Conservation (phyloP, 768 basidiomycete genomes). For the Termitomyces sp. region DNA sequence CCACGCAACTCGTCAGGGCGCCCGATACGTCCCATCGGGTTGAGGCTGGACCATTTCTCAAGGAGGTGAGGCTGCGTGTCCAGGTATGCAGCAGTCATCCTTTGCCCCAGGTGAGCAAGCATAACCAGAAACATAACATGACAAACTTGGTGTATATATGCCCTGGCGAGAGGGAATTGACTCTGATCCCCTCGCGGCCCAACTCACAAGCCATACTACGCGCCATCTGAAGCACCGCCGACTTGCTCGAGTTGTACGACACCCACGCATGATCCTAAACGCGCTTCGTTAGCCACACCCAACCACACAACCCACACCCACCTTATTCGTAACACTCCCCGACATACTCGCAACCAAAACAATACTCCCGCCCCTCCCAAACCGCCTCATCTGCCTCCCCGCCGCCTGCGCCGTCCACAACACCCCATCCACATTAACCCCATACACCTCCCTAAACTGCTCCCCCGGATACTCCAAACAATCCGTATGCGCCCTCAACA, state of each 20-base stretch:
- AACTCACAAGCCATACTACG: slow-evolving; percentile 82
- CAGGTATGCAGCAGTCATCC: slow-evolving; percentile 73
- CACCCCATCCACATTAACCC: slow-evolving; percentile 47
- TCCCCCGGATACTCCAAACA: slow-evolving; percentile 63
- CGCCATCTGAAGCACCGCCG: slow-evolving; percentile 74
- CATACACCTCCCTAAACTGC: slow-evolving; percentile 57
- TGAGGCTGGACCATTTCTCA: slow-evolving; percentile 63
- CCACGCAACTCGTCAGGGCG: slow-evolving; percentile 71
- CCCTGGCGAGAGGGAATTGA: slow-evolving; percentile 74
- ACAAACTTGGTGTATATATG: slow-evolving; percentile 66
- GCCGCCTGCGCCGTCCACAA: slow-evolving; percentile 47
- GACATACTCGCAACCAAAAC: slow-evolving; percentile 49
- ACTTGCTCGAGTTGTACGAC: slow-evolving; percentile 74
- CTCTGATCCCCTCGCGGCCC: slow-evolving; percentile 58
- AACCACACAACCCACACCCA: slow-evolving; percentile 18
- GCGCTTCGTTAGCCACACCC: neutral
- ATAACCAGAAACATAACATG: neutral
- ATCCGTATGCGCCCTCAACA: slow-evolving; percentile 52
- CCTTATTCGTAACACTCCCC: slow-evolving; percentile 68
- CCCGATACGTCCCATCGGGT: slow-evolving; percentile 69
- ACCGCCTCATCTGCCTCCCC: slow-evolving; percentile 41
- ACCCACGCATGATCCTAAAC: slow-evolving; percentile 64
- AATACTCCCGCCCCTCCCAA: slow-evolving; percentile 37
- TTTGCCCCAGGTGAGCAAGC: slow-evolving; percentile 16
- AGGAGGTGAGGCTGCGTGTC: slow-evolving; percentile 58